phyloP scores from a whole-genome alignment of 257 asterid genomes.

The Fraxinus americana region DNA sequence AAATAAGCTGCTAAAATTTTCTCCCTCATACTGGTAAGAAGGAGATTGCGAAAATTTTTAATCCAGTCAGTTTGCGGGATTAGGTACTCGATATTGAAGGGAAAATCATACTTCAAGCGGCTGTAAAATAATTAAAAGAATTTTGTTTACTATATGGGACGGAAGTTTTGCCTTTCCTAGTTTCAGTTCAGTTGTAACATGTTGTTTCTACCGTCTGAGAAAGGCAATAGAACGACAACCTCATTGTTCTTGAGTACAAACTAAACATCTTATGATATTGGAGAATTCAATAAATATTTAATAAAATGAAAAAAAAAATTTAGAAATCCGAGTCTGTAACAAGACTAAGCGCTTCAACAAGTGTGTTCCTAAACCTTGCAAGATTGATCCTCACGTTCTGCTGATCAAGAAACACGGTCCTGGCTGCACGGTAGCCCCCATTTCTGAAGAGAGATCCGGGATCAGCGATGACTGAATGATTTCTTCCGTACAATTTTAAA shows the following conservation, averaged over 20 bases:
- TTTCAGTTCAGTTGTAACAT: too few relatives aligned
- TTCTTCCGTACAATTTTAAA: conserved; percentile 47
- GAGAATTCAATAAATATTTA: background rate
- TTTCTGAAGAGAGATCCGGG: conserved; percentile 32
- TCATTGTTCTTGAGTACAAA: background rate
- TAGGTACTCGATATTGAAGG: too few relatives aligned
- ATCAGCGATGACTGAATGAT: conserved; percentile 51
- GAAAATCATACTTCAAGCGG: too few relatives aligned
- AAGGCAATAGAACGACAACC: background rate
- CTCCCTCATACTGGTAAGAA: too few relatives aligned
- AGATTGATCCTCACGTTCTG: conserved; percentile 60
- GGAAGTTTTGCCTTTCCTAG: too few relatives aligned
- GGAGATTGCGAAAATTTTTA: too few relatives aligned
- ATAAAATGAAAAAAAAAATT: background rate
- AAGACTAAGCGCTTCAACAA: conserved; percentile 53
- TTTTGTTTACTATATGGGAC: too few relatives aligned
- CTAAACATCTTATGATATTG: background rate
- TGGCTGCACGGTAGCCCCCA: conserved; percentile 44
- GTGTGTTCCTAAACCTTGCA: conserved; percentile 41
- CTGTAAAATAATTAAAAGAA: too few relatives aligned
- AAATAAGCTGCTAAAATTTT: too few relatives aligned
- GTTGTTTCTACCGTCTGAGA: background rate
- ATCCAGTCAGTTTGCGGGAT: too few relatives aligned
- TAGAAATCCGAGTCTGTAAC: conserved; percentile 38
- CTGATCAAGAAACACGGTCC: conserved; percentile 62